Evolutionary conservation across 208 protist genomes (phyloP), one percentile per base, ranked within the genome.

Genomic region (Wallacemonas collosoma): DNA sequence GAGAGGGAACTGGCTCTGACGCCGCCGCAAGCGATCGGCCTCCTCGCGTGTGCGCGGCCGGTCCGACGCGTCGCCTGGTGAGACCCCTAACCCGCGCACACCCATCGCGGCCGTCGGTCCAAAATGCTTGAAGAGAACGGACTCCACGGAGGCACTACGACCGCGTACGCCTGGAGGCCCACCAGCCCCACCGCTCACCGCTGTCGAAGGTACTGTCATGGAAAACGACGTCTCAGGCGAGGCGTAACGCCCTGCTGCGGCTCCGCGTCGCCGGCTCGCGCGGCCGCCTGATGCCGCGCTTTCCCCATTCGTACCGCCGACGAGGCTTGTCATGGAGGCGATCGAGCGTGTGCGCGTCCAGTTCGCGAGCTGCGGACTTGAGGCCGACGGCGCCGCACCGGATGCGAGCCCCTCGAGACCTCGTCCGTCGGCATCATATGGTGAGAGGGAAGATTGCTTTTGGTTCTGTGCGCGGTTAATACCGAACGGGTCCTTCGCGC

Each of bases 1-100:
- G 26, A 82, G 39, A 2, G 90, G 90, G 76, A 90, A 95, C 40
- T 64, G 71, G 54, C 26, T 45, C 6, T 50, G 47, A 38, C 68
- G 48, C 40, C 51, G 50, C 12, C 36, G 47, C 36, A 57, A 14
- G 3, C 63, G 63, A 26, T 71, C 65, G 5, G 12, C 56, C n/a
- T 45, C 44, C 38, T 8, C 61, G 4, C 26, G 40, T 12, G n/a
- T 45, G 12, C 45, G 45, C 54, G 17, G 26, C 40, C 58, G 70
- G 36, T 72, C 43, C 51, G 54, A 61, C 11, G 41, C 45, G 38
- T 65, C 71, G 45, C 8, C 45, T 6, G 45, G 8, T 50, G 45
- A 50, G 45, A 12, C 12, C 8, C 45, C 45, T 6, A 50, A 12
- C 45, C 45, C 8, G 8, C 12, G 45, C 45, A 6, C 45, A 14